Base-by-base conservation (phyloP, 225 moss, liverwort and hornwort species). In the Polytrichum commune region DNA sequence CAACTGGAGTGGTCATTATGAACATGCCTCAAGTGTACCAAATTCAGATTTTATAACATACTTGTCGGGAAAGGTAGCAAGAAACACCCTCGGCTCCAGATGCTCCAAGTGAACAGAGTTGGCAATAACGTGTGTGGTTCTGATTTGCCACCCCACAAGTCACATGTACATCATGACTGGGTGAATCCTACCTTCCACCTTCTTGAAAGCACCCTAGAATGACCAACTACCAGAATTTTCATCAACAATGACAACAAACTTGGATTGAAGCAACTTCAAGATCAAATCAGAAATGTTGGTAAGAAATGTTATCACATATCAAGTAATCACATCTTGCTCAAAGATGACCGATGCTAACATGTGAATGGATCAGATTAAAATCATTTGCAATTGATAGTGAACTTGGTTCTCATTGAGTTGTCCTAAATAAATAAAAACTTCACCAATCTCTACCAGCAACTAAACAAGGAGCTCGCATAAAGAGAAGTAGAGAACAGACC, bases 401-500 rank as follows among this genome's bases (percentile, higher is more conserved):
- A 46, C 38, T 46, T 13, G 46, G 46, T 46, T 46, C 46, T 46
- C 46, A 46, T 13, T 3, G 13, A 46, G 46, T 13, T 38, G 38
- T 38, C 38, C 26, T 26, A 46, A 46, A 38, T 26, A 26, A 26
- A 26, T 26, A 26, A 26, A 26, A 26, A 58, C 6, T 58, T 7
- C 58, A 20, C 6, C 58, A 58, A 58, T 58, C 6, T 24, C 22
- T 53, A 25, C 35, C 79, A 80, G 75, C 82, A 80, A 83, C 83
- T 78, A 75, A 83, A 80, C 80, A 77, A 77, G 79, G 77, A 86
- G 85, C 8, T 92, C 77, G 85, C 69, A 71, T 85, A 78, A 70
- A 88, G 72, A 80, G 84, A 68, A 85, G 91, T 75, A 87, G 88
- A 80, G 74, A 81, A 90, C 93, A 63, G 89, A 96, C 96, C 94